Evolutionary conservation across 192 early-diverging fungal genomes (phyloP), one percentile per base, ranked within the genome.

Genomic region (Linderina pennispora): DNA sequence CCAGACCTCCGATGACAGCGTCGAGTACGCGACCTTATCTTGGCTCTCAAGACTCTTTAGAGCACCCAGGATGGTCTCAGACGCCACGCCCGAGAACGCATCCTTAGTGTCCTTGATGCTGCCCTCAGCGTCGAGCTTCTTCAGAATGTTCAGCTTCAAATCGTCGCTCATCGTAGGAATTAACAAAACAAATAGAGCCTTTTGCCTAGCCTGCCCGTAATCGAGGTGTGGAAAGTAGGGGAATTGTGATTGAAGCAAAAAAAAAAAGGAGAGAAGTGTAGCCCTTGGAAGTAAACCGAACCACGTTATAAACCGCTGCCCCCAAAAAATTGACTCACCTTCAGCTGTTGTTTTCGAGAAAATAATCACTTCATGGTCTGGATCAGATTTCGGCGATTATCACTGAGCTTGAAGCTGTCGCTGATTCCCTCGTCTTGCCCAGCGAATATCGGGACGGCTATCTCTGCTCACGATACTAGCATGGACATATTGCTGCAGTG

Each of bases 21-120:
- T 66, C 35, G 75, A 74, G 63, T 90, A 95, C 15, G 69, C 57
- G 32, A 97, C 72, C 80, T 95, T 91, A 87, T 94, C 90, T 62
- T 90, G 84, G 62, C 78, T 82, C 53, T 80, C 78, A 32, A 97
- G 78, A 38, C 75, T 81, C 67, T 92, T 94, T 38, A 97, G 75
- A 9, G 87, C 87, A 45, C 88, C 91, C 23, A 92, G 74, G 24
- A 94, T 88, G 82, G 45, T 85, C 81, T 57, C 74, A 16, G 77
- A 33, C 2, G 74, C 43, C 26, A 78, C 85, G 62, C 80, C 74
- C 26, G 68, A 52, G 45, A 60, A 67, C 36, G 91, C 63, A 0
- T 64, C 66, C n/a, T 73, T 74, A 5, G 88, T 80, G 74, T 91
- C 77, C 33, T 65, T 61, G 59, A 97, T 92, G 16, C 59, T 48